Base-by-base conservation (phyloP, 306 rosid species). In the Inga leiocalycina region DNA sequence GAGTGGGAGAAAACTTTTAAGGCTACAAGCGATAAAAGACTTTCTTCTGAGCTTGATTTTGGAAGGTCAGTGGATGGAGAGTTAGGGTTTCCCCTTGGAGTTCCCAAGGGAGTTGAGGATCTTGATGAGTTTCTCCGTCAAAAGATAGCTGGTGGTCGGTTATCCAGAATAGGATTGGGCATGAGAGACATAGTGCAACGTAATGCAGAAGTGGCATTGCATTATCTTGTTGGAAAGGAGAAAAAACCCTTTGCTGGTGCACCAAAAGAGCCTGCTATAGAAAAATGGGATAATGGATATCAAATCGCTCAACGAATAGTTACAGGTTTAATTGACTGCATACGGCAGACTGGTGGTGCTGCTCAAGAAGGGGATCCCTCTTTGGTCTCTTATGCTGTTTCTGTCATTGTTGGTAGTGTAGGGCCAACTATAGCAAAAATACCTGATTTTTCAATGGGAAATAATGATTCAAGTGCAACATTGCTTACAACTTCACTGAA, bases 281-380 rank as follows among this genome's bases (percentile, higher is more conserved):
- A 96, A 86, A 94, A 96, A 87, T 91, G 93, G 92, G 98, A 94
- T 79, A 93, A 94, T 51, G 97, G 94, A 74, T 89, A 84, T 88
- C 98, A 91, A 84, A 87, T 91, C 77, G 93, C 98, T 82, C 98
- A 90, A 81, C 89, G 88, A 74, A 88, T 92, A 82, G 93, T 90
- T 56, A 74, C 82, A 75, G 94, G 93, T 51, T 71, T 96, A 78
- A 96, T 94, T 83, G 97, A 96, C 37, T 90, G 97, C 86, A 91
- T 96, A 76, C 88, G 93, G 91, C 97, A 96, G 83, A 96, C 99
- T 46, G 98, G 97, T 49, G 99, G 98, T 85, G 99, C 99, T 84
- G 99, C 99, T 83, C 99, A 96, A 86, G 99, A 96, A 88, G 99
- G 99, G 48, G 99, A 96, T 70, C 98, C 99, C 27, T 90, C 97